Conservation (phyloP, 768 basidiomycete species). For the Collybia sordida region DNA sequence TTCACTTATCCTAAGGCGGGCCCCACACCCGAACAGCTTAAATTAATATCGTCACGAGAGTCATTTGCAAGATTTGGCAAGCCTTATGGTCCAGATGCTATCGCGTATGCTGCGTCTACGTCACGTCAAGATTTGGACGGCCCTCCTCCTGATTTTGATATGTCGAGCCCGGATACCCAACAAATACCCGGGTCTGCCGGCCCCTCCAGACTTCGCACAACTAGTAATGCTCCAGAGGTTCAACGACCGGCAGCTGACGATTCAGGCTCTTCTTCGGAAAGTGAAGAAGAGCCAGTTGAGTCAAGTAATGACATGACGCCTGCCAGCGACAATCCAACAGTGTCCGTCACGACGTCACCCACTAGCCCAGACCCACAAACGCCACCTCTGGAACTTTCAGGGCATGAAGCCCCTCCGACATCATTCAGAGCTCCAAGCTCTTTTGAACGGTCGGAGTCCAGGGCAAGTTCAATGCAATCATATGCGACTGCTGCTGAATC, state of each 20-base stretch:
- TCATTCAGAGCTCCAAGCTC: conserved; percentile 15
- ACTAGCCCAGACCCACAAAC: too few species aligned
- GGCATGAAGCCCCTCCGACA: conserved; percentile 8
- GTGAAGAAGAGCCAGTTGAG: neutral
- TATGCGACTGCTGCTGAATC: conserved; percentile 34
- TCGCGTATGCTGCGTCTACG: conserved; percentile 57
- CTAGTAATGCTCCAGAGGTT: conserved; percentile 20
- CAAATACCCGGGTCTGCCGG: conserved; percentile 17
- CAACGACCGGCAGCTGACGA: neutral
- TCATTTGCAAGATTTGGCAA: conserved; percentile 67
- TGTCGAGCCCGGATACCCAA: conserved; percentile 6
- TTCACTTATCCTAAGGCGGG: conserved; percentile 67
- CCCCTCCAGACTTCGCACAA: conserved; percentile 26
- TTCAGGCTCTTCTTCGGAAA: neutral
- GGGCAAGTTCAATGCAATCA: conserved; percentile 26
- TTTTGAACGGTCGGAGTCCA: conserved; percentile 10
- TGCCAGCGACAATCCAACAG: too few species aligned
- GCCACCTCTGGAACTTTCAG: neutral
- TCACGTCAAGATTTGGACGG: conserved; percentile 41
- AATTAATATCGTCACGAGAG: conserved; percentile 68
- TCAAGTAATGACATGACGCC: too few species aligned
- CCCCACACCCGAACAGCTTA: conserved; percentile 63
- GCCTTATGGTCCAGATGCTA: conserved; percentile 75
- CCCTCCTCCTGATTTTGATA: conserved; percentile 59
- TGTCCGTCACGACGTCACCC: too few species aligned